Percentiles rank a stretch among this genome's conserved stretches.
These are phyloP conservation scores for Lichina pygmaea DNA, from an alignment of 495 filamentous ascomycete genomes.

Conservation along the genomic window DNA sequence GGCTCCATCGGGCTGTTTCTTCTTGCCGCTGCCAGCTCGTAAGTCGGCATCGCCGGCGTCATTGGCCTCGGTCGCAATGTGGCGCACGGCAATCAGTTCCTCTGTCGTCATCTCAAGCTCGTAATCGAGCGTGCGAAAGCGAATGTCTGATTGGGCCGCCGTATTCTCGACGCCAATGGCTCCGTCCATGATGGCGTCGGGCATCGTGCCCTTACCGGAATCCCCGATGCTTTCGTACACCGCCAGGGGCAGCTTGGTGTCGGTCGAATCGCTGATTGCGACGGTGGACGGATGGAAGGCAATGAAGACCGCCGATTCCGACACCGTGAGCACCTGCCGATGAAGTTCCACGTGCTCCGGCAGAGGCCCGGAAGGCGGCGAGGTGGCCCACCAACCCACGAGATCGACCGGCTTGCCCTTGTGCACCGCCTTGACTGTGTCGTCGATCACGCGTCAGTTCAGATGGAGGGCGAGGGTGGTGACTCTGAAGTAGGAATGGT, in stretches of 20 bases:
- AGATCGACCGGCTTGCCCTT: conserved; percentile 59
- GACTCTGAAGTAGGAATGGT: background rate
- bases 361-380: conserved; percentile 44
- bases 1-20: conserved; percentile 6
- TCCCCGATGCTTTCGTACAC: conserved; percentile 77
- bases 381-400: conserved; percentile 84
- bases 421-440: conserved; percentile 21
- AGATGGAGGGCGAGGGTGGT: background rate
- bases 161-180: conserved; percentile 40
- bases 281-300: conserved; percentile 48
- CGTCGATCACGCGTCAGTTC: background rate
- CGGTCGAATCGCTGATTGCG: conserved; percentile 20
- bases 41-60: no score
- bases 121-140: conserved; percentile 65
- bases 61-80: no score
- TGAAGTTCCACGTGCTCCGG: conserved; percentile 43
- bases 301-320: conserved; percentile 70
- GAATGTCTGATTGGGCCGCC: conserved; percentile 21
- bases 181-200: conserved; percentile 28
- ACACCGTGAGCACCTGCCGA: conserved; percentile 42
- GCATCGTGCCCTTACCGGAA: conserved; percentile 20
- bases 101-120: conserved; percentile 35
- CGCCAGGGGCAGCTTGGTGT: conserved; percentile 64
- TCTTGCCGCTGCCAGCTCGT: no score
- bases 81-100: no score